These are phyloP conservation scores for Pythium sp. DNA, from an alignment of 352 stramenopile species.

Conservation along the genomic window DNA sequence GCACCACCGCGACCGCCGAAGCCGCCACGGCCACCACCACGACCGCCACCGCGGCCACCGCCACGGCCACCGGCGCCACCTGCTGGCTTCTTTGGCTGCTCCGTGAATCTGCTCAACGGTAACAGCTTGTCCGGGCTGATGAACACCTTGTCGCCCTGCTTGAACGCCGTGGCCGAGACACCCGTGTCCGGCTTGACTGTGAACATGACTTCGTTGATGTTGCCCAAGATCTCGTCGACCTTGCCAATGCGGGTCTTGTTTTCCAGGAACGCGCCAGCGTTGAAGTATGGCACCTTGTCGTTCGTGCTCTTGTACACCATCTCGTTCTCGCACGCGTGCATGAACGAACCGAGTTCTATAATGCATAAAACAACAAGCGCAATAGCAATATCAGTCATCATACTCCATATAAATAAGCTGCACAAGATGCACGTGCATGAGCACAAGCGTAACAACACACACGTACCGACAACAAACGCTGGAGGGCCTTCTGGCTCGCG, in stretches of 20 bases:
- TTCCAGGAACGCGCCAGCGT: conserved; percentile 96
- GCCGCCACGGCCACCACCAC: conserved; percentile 29
- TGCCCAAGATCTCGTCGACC: conserved; percentile 98
- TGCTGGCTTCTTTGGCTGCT: conserved; percentile 76
- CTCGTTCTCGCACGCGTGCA: conserved; percentile 97
- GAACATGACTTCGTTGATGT: conserved; percentile 96
- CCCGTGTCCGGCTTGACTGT: conserved; percentile 96
- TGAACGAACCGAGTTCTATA: conserved; percentile 93
- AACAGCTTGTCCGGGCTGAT: conserved; percentile 98
- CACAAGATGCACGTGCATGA: not conserved
- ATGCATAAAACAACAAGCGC: conserved; percentile 4
- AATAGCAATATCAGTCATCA: not conserved
- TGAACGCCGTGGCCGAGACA: conserved; percentile 94
- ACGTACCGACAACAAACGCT: conserved; percentile 64
- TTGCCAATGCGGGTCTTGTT: conserved; percentile 99
- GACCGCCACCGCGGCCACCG: conserved; percentile 37
- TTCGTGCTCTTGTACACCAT: conserved; percentile 98
- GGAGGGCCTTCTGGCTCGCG: conserved; percentile 70
- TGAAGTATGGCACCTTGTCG: conserved; percentile 98
- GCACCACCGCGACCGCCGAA: conserved; percentile 38
- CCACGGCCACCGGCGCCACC: conserved; percentile 39
- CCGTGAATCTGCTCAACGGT: conserved; percentile 94
- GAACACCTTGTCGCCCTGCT: conserved; percentile 96
- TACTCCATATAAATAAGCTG: not conserved
- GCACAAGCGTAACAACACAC: not conserved